Conservation (phyloP, 495 filamentous ascomycete genomes). For the Amphirosellinia nigrospora region DNA sequence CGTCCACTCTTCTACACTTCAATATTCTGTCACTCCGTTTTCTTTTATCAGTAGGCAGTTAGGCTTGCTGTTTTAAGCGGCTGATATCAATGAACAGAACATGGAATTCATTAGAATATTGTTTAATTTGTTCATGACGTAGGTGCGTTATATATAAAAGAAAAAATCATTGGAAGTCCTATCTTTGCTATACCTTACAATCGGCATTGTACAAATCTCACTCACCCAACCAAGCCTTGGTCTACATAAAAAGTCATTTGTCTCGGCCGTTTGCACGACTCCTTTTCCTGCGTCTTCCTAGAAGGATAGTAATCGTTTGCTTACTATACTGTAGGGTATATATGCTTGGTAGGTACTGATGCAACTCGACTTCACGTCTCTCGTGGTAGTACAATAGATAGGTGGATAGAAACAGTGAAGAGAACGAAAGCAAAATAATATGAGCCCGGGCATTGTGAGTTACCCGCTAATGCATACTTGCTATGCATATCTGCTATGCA, state of each 20-base stretch:
- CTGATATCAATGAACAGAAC: not conserved
- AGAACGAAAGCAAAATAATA: not conserved
- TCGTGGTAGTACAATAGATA: slow-evolving; percentile 2
- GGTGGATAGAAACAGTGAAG: slow-evolving; percentile 8
- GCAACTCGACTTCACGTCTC: not conserved
- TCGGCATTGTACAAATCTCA: not conserved
- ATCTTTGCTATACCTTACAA: not conserved
- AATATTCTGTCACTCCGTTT: too few species aligned
- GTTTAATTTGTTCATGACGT: slow-evolving; percentile 3
- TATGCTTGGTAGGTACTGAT: too few species aligned
- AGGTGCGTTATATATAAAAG: not conserved
- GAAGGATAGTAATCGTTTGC: slow-evolving; percentile 12
- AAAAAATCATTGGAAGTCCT: not conserved
- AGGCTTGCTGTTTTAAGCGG: not conserved
- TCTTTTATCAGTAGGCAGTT: too few species aligned
- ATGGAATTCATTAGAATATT: not conserved
- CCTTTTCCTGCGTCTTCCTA: not conserved
- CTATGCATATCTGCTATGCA: slow-evolving; percentile 8
- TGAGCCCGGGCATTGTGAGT: slow-evolving; percentile 1
- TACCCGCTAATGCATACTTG: slow-evolving; percentile 19
- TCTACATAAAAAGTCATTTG: not conserved
- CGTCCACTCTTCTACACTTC: too few species aligned
- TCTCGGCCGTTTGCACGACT: not conserved
- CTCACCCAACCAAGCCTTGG: not conserved
- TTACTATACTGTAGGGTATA: slow-evolving; percentile 7